These are phyloP conservation scores for Syzygium jambos DNA, from an alignment of 345 rosid genomes.

Conservation along the genomic window DNA sequence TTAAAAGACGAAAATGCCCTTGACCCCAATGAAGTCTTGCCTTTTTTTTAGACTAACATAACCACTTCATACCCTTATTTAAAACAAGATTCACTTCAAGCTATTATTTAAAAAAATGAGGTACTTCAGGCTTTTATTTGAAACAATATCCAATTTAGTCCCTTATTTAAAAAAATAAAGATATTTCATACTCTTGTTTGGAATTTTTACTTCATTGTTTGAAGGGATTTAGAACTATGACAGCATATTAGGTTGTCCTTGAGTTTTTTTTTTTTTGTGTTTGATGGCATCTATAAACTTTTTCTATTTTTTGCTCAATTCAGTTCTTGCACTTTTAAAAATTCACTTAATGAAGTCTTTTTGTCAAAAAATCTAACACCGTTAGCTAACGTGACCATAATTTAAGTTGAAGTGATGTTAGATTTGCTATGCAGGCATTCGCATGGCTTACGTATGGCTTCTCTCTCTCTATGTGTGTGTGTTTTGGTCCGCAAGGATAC, in stretches of 20 bases:
- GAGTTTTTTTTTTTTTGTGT: background rate
- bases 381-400: fast-evolving
- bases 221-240: background rate
- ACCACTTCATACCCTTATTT: too few species aligned
- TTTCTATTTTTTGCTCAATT: fast-evolving
- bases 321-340: background rate
- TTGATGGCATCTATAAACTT: background rate
- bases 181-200: too few species aligned
- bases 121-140: too few species aligned
- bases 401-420: background rate
- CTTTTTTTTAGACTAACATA: too few species aligned
- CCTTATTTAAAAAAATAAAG: too few species aligned
- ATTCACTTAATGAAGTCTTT: background rate
- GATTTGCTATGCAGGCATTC: background rate
- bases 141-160: too few species aligned
- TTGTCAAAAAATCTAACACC: background rate
- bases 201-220: too few species aligned
- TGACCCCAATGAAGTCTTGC: too few species aligned
- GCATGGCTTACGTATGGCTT: background rate
- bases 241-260: background rate
- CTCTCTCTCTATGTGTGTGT: too few species aligned
- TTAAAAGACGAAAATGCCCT: too few species aligned
- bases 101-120: too few species aligned
- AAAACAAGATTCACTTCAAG: too few species aligned
- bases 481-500: background rate